phyloP scores from a whole-genome alignment of 1,284 basidiomycete species.

The Cerioporus squamosus region DNA sequence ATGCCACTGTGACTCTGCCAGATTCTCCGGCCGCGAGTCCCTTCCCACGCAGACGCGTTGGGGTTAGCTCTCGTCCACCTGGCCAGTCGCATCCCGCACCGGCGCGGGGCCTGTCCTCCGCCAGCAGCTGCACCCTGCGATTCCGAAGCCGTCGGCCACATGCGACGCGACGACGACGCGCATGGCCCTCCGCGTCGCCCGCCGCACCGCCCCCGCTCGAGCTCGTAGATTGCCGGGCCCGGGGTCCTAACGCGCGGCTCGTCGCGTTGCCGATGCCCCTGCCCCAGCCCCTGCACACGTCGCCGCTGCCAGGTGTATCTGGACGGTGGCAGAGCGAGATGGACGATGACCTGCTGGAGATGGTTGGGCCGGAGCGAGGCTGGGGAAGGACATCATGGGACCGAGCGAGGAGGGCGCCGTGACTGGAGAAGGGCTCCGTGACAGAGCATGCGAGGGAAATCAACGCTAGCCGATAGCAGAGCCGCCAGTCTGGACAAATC shows the following conservation, averaged over 20 bases:
- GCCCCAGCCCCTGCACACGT: too few relatives aligned
- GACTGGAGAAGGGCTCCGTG: constrained; percentile 8
- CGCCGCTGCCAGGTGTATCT: not conserved
- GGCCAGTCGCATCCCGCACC: not conserved
- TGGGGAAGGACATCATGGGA: constrained; percentile 32
- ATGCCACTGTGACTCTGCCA: constrained; percentile 5
- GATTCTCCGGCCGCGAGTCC: constrained; percentile 15
- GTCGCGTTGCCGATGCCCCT: not conserved
- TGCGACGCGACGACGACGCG: not conserved
- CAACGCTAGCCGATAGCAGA: constrained; percentile 36
- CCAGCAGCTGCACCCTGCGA: not conserved
- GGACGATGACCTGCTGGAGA: not conserved
- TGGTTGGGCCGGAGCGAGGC: not conserved
- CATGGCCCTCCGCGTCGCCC: too few relatives aligned
- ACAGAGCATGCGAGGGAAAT: constrained; percentile 13
- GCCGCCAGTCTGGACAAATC: constrained; percentile 34
- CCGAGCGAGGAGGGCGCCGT: constrained; percentile 24
- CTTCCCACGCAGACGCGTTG: constrained; percentile 4
- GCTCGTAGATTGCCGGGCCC: too few relatives aligned
- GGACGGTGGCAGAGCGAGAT: not conserved
- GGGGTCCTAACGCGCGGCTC: too few relatives aligned
- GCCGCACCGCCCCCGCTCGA: too few relatives aligned
- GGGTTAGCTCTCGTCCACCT: not conserved
- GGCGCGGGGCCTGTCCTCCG: not conserved
- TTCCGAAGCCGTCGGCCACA: too few relatives aligned